phyloP scores from a whole-genome alignment of 1,284 basidiomycete species.

The Tilletia walkeri region DNA sequence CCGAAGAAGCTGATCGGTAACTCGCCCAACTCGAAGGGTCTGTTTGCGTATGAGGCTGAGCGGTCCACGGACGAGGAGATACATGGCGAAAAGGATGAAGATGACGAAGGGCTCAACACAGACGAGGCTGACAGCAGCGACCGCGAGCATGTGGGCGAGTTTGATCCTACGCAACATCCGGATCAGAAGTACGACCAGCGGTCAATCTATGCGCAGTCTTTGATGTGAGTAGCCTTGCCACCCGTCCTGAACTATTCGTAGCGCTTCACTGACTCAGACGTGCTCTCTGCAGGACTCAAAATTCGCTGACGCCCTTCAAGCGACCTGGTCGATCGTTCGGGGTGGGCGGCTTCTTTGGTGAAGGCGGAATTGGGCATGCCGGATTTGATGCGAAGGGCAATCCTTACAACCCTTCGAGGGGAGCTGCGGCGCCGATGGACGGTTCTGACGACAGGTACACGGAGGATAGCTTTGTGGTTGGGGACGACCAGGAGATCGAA shows the following conservation, averaged over 20 bases:
- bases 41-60: constrained; percentile 67
- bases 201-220: constrained; percentile 47
- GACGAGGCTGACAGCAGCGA: constrained; percentile 67
- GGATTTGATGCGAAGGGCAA: constrained; percentile 4
- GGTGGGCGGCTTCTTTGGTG: constrained; percentile 28
- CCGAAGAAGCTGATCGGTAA: constrained; percentile 42
- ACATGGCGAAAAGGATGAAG: constrained; percentile 58
- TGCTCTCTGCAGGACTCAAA: constrained; percentile 24
- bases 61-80: constrained; percentile 74
- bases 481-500: constrained; percentile 35
- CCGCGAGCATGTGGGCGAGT: constrained; percentile 65
- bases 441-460: constrained; percentile 38
- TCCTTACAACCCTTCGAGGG: background rate
- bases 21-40: constrained; percentile 58
- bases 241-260: background rate
- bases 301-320: constrained; percentile 34
- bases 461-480: constrained; percentile 47
- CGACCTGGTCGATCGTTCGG: constrained; percentile 26
- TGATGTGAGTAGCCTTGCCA: constrained; percentile 29
- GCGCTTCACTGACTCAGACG: constrained; percentile 1
- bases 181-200: constrained; percentile 61
- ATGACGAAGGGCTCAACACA: constrained; percentile 60
- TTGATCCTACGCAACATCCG: constrained; percentile 67
- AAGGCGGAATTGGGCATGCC: background rate
- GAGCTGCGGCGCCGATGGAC: constrained; percentile 30